Conservation (phyloP, 2,329 filamentous ascomycete species). For the Ophiocordyceps sinensis region DNA sequence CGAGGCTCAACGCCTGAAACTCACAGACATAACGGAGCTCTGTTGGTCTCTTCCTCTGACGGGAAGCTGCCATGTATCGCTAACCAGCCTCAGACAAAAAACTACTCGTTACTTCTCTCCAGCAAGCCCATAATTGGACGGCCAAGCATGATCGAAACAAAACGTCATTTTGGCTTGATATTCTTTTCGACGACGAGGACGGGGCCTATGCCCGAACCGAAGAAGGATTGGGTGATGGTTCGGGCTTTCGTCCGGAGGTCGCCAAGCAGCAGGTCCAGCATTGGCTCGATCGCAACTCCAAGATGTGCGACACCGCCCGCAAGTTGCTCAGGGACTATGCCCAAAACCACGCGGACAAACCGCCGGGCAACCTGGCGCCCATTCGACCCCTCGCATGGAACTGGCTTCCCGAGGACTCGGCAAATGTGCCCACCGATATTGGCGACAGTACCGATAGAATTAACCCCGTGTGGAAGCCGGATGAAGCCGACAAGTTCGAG, state of each 20-base stretch:
- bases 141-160: slow-evolving; percentile 56
- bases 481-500: slow-evolving; percentile 41
- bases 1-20: slow-evolving; percentile 38
- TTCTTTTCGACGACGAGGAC: slow-evolving; percentile 47
- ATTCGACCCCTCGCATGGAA: slow-evolving; percentile 40
- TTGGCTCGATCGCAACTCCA: slow-evolving; percentile 47
- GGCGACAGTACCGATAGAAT: slow-evolving; percentile 27
- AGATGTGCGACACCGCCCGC: slow-evolving; percentile 40
- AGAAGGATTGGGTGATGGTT: slow-evolving; percentile 35
- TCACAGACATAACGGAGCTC: slow-evolving; percentile 49
- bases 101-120: slow-evolving; percentile 48
- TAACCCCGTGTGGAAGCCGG: slow-evolving; percentile 33
- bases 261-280: slow-evolving; percentile 47
- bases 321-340: slow-evolving; percentile 41
- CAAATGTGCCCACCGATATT: slow-evolving; percentile 14
- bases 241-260: slow-evolving; percentile 37
- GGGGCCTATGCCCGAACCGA: slow-evolving; percentile 31
- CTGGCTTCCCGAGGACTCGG: slow-evolving; percentile 30
- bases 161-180: slow-evolving; percentile 54
- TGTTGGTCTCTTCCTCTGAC: slow-evolving; percentile 28
- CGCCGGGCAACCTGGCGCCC: slow-evolving; percentile 33
- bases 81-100: slow-evolving; percentile 39
- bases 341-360: slow-evolving; percentile 30
- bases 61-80: not conserved
- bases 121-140: slow-evolving; percentile 56